Evolutionary conservation across 2,329 filamentous ascomycete genomes (phyloP), one percentile per base, ranked within the genome.

Genomic region (Keithomyces neogunnii): DNA sequence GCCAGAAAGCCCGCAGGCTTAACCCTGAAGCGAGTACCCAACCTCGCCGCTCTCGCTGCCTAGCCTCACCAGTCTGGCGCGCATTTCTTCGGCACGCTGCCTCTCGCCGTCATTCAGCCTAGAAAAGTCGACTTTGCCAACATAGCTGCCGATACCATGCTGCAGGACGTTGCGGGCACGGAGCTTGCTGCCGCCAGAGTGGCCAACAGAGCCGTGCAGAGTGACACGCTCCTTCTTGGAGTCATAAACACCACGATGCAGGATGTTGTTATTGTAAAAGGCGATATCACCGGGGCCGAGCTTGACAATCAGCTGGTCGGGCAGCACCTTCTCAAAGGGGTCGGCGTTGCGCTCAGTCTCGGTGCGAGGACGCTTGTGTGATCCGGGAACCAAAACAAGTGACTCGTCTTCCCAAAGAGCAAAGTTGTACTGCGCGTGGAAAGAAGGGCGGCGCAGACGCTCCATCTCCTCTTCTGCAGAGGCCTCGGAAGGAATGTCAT

Each of bases 211-310:
- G 5, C 86, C 86, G 66, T 89, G 86, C 60, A 89, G 67, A 54
- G 85, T 89, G 74, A 85, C 77, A 29, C 86, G 71, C 68, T 88
- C 83, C 58, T 71, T 77, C 1, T 39, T 60, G 10, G 69, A 67
- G 56, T 76, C 71, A 65, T 89, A 90, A 31, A 80, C 80, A 1
- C 86, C 86, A 3, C 86, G 73, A 62, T 89, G 86, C 56, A 95
- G 66, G 56, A 95, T 95, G 66, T 95, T 95, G 63, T 91, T 95
- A 66, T 95, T 84, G 64, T 95, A 95, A 61, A 95, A 95, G 42
- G 87, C 87, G 13, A 86, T 81, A 67, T 95, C 89, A 0, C 89
- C 89, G 0, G 88, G 77, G 55, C 78, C 71, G 55, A 95, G 72
- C 62, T 73, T 63, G 13, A 95, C 88, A 3, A 79, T 69, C 11